A percentile compares a stretch with the other conserved stretches of the same genome.
Conservation (phyloP, 441 rosid species). For the Iberis amara region DNA sequence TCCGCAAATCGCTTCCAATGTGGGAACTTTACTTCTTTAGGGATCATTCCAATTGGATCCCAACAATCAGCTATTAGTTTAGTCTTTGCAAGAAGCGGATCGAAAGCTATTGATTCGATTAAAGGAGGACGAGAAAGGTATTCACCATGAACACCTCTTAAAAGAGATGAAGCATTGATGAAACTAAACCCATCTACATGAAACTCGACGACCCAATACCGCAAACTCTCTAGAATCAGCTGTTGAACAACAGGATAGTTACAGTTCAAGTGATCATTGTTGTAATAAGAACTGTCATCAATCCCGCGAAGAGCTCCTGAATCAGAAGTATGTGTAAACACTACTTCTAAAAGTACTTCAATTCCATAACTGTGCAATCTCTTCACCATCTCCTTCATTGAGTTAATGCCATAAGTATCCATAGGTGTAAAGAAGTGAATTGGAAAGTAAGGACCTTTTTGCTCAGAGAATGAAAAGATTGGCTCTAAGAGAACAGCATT, state of each 20-base stretch:
- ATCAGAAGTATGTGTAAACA: constrained; percentile 62
- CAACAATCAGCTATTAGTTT: constrained; percentile 78
- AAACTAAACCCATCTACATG: constrained; percentile 87
- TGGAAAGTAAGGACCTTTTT: constrained; percentile 70
- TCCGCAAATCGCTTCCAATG: constrained; percentile 97
- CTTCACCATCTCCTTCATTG: constrained; percentile 88
- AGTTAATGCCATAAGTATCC: constrained; percentile 38
- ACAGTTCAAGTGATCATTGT: constrained; percentile 54
- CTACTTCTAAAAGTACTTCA: constrained; percentile 81
- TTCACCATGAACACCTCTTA: constrained; percentile 65
- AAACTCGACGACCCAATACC: constrained; percentile 75
- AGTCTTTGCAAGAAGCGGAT: constrained; percentile 68
- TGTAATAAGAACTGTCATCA: constrained; percentile 60
- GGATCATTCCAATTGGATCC: constrained; percentile 43
- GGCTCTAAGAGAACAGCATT: constrained; percentile 85
- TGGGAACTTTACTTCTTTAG: constrained; percentile 53
- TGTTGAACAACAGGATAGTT: constrained; percentile 67
- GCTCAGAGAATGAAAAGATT: constrained; percentile 58
- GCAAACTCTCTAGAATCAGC: constrained; percentile 68
- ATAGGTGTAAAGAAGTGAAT: constrained; percentile 68
- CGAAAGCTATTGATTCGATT: constrained; percentile 83
- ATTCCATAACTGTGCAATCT: constrained; percentile 64
- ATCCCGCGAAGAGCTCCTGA: constrained; percentile 63
- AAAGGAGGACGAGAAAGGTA: constrained; percentile 71
- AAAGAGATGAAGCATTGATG: constrained; percentile 61